Evolutionary conservation across 176 grass and related monocot genomes (phyloP), one percentile per base, ranked within the genome.

Genomic region (Melocanna baccifera): DNA sequence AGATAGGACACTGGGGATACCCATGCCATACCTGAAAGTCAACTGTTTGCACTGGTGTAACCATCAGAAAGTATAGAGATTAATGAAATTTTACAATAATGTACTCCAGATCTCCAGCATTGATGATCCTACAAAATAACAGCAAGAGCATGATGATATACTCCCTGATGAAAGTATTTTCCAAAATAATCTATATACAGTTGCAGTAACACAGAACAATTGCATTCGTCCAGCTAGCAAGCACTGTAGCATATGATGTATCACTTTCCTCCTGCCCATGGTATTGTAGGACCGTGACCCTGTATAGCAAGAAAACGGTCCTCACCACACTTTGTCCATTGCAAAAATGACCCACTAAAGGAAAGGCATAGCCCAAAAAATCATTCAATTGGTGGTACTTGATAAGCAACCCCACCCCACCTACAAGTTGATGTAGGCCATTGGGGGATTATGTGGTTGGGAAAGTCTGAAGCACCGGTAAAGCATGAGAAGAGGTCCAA

Each of bases 381-480:
- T 68, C 15, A 41, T 74, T 71, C 68, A 69, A 47, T 80, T 66
- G 7, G 29, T 67, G 50, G 69, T 80, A 75, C 47, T 80, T 61
- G 22, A 46, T 68, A 79, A 80, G 32, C 11, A 80, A 76, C 71
- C 43, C 22, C 52, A 77, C 86, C 81, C 81, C 87, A 84, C 58
- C 69, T 79, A 59, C 87, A 84, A 84, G 56, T 73, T 73, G 81
- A 62, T 32, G 66, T 55, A 78, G 86, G 86, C 39, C 87, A 84
- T 67, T 25, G 45, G 67, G 47, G 20, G 76, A 48, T 41, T 80
- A 57, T 89, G 82, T 81, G 69, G 82, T 52, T 81, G 48, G 20
- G 22, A 80, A 58, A 53, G 80, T 39, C 11, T 22, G 28, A 62
- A 51, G 80, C 64, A 77, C 52, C 29, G 2, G n/a, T 71, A 34